These are phyloP conservation scores for Kwoniella mangroviensis DNA, from an alignment of 768 basidiomycete species.

Conservation along the genomic window DNA sequence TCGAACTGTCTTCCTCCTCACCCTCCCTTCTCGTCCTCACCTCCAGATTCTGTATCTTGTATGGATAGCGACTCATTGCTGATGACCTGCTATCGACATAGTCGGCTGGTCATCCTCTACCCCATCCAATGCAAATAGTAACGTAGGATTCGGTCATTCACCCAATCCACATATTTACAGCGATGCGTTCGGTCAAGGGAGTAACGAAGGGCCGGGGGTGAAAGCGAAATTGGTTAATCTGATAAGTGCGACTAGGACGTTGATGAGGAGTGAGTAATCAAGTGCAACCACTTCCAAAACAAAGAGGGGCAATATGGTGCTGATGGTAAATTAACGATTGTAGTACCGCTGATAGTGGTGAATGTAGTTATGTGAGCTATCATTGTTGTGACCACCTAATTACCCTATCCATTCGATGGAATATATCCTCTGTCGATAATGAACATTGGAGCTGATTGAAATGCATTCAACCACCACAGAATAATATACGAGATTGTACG, in stretches of 20 bases:
- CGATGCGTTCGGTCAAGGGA: constrained; percentile 24
- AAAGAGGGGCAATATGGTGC: background rate
- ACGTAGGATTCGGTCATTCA: constrained; percentile 51
- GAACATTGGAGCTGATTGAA: constrained; percentile 12
- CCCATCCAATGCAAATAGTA: constrained; percentile 26
- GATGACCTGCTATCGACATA: constrained; percentile 52
- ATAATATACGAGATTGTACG: constrained; percentile 83
- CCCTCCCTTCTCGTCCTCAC: background rate
- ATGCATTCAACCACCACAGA: constrained; percentile 17
- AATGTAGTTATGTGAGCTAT: constrained; percentile 71
- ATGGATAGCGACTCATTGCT: too few relatives aligned
- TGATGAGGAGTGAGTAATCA: constrained; percentile 85
- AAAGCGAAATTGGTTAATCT: constrained; percentile 88
- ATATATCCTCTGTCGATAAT: too few relatives aligned
- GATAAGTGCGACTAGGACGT: constrained; percentile 90
- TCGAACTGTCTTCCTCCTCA: background rate
- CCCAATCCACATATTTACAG: constrained; percentile 47
- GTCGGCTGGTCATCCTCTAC: constrained; percentile 78
- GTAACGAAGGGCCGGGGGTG: constrained; percentile 66
- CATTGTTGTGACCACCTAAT: background rate
- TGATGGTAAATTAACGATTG: background rate
- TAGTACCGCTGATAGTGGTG: constrained; percentile 88
- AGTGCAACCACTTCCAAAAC: too few relatives aligned
- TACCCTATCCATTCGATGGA: background rate
- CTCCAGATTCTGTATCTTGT: background rate